Conservation (phyloP, 345 rosid species). For the Isatis tinctoria region DNA sequence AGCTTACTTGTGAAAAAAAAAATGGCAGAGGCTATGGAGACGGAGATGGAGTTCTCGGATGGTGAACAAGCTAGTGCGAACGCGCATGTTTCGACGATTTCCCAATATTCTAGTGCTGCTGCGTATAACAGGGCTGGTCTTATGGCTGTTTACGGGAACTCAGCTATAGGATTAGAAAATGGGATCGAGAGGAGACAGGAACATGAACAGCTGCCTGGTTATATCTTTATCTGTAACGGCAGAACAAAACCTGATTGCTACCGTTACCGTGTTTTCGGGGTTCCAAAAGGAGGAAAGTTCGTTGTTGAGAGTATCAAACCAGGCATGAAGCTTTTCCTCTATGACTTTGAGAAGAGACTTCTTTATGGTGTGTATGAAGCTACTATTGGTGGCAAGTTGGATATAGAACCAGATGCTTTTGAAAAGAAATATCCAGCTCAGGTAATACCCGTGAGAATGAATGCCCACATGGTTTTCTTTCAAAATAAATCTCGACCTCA, state of each 20-base stretch:
- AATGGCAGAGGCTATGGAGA: slow-evolving; percentile 24
- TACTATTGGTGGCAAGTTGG: slow-evolving; percentile 39
- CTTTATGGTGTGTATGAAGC: slow-evolving; percentile 50
- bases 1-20: neutral
- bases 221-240: slow-evolving; percentile 50
- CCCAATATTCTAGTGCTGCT: slow-evolving; percentile 10
- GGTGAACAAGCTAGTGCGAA: slow-evolving; percentile 18
- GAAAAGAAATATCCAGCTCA: slow-evolving; percentile 47
- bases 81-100: neutral
- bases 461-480: neutral
- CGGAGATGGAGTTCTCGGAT: slow-evolving; percentile 29
- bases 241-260: slow-evolving; percentile 45
- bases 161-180: slow-evolving; percentile 6
- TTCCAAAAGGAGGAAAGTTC: slow-evolving; percentile 27
- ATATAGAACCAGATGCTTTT: slow-evolving; percentile 50
- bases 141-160: slow-evolving; percentile 9
- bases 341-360: slow-evolving; percentile 47
- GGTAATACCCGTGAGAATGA: slow-evolving; percentile 24
- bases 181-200: slow-evolving; percentile 1
- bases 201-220: slow-evolving; percentile 38
- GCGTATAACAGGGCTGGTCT: neutral
- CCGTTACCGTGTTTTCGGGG: slow-evolving; percentile 43
- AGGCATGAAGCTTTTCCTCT: slow-evolving; percentile 49
- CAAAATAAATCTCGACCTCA: neutral
- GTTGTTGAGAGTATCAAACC: slow-evolving; percentile 42